Conservation (phyloP, 768 basidiomycete genomes). For the Mycena haematopus region DNA sequence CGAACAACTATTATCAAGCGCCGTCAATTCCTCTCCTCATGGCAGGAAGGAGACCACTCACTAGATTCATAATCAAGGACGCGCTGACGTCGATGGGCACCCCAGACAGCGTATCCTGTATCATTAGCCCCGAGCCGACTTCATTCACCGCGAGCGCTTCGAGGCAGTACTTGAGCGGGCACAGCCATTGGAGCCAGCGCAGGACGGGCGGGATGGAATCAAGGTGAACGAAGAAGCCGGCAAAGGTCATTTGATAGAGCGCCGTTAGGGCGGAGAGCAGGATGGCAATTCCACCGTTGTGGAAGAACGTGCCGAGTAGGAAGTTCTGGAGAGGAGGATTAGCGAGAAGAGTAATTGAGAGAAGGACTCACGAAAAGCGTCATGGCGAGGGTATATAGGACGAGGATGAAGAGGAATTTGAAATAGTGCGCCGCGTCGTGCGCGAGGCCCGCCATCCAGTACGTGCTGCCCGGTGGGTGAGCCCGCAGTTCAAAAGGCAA, state of each 20-base stretch:
- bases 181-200: slow-evolving; percentile 92
- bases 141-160: slow-evolving; percentile 93
- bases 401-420: slow-evolving; percentile 92
- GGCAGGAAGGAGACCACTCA: slow-evolving; percentile 43
- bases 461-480: slow-evolving; percentile 57
- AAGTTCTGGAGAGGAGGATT: slow-evolving; percentile 69
- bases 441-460: slow-evolving; percentile 95
- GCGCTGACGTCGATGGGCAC: slow-evolving; percentile 84
- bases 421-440: slow-evolving; percentile 83
- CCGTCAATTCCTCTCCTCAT: background rate
- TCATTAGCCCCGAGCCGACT: slow-evolving; percentile 87
- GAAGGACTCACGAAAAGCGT: slow-evolving; percentile 75
- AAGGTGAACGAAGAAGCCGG: slow-evolving; percentile 93
- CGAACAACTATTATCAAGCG: slow-evolving; percentile 68
- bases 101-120: slow-evolving; percentile 77
- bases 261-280: slow-evolving; percentile 80
- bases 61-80: slow-evolving; percentile 81
- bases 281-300: slow-evolving; percentile 90
- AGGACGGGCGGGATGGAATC: slow-evolving; percentile 86
- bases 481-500: slow-evolving; percentile 7
- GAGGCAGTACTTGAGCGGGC: slow-evolving; percentile 81
- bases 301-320: slow-evolving; percentile 82
- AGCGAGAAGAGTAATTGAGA: background rate
- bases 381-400: slow-evolving; percentile 84
- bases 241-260: slow-evolving; percentile 85